Evolutionary conservation across 2,329 filamentous ascomycete species (phyloP), one percentile per base, ranked within the genome.

Genomic region (Thermomyces lanuginosus): DNA sequence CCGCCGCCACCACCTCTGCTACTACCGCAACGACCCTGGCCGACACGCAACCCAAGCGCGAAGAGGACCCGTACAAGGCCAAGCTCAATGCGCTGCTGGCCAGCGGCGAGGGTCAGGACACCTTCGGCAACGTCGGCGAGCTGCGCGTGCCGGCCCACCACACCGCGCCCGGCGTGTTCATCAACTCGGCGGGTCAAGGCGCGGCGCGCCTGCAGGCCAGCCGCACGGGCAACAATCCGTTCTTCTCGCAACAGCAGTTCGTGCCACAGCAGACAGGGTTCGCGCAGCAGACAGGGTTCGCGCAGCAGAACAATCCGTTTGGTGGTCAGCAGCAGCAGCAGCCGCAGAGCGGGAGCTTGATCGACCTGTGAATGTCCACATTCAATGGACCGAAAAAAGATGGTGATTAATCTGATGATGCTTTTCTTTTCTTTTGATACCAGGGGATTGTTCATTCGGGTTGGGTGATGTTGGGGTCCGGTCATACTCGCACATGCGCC

Each of bases 81-180:
- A 77, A 71, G 45, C 76, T 98, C 39, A 95, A 95, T 48, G 69
- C 78, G 1, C 70, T 98, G 17, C 70, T 98, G 22, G 69, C 83
- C 3, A 72, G 68, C 13, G 84, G 89, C 37, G 89, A 98, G 31
- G 89, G 89, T 13, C 79, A 91, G 62, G 89, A 98, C 48, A 98
- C 89, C 0, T 98, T 91, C 49, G 89, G 89, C 38, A 98, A 98
- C 51, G 81, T 81, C n/a, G 89, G 89, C 39, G 81, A 95, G 37
- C 65, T 92, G 24, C 83, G 89, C 53, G 92, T 98, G 37, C 89
- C 89, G 1, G 75, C 89, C 2, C 89, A 98, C 49, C 89, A 98
- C 53, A 98, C 89, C 0, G 83, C 89, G 1, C 89, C 89, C 0
- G 89, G 86, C 14, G 91, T 80, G 0, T 98, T 95, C 50, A 76